Evolutionary conservation across 1,139 yeast species (phyloP).

Genomic region (Candida anutae): DNA sequence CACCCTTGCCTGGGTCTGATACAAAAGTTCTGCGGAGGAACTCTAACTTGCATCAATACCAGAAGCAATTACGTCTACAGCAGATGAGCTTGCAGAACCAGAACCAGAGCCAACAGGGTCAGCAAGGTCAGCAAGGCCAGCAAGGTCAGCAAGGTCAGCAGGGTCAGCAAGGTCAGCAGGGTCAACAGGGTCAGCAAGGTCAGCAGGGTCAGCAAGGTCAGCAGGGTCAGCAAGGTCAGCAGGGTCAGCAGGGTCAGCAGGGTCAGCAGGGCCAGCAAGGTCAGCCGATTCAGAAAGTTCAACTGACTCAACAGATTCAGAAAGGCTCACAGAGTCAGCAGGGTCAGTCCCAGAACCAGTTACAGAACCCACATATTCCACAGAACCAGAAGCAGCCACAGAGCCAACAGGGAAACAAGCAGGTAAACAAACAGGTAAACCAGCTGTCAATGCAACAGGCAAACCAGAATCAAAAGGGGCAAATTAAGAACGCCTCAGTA

Average conservation of each 20-base stretch:
- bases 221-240: not conserved
- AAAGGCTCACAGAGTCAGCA: slow-evolving; percentile 4
- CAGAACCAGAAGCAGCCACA: too few relatives aligned
- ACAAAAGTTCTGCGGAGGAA: too few relatives aligned
- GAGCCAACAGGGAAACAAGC: too few relatives aligned
- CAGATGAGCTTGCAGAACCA: slow-evolving; percentile 15
- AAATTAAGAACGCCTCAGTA: too few relatives aligned
- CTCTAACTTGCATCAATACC: slow-evolving; percentile 9
- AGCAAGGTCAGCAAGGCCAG: slow-evolving; percentile 4
- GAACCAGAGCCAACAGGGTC: slow-evolving; percentile 15
- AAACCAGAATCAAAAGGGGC: too few relatives aligned
- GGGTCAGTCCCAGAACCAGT: slow-evolving; percentile 4
- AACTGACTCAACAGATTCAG: too few relatives aligned
- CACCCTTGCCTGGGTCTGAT: too few relatives aligned
- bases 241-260: not conserved
- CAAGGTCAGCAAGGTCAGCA: not conserved
- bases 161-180: not conserved
- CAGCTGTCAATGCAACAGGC: too few relatives aligned
- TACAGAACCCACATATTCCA: too few relatives aligned
- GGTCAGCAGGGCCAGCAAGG: not conserved
- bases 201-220: not conserved
- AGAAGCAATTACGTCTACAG: slow-evolving; percentile 12
- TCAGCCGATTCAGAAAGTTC: too few relatives aligned
- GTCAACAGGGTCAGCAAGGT: not conserved
- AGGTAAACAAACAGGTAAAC: too few relatives aligned